phyloP scores from a whole-genome alignment of 2,329 filamentous ascomycete species.

The Clonostachys solani region DNA sequence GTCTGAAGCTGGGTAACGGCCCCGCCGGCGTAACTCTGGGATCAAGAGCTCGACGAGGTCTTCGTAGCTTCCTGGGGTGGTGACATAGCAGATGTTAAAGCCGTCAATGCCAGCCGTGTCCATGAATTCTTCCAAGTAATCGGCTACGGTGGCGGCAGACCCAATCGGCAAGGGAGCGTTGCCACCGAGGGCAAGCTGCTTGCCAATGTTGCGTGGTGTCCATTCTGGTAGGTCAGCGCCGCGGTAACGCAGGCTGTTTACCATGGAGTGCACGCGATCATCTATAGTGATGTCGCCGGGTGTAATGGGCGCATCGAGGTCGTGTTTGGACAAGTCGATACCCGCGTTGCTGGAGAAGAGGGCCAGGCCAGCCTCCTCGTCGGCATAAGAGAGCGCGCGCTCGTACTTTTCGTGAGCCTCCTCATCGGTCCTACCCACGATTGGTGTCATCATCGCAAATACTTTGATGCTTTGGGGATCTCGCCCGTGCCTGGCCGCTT shows the following conservation, averaged over 20 bases:
- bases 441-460: not conserved
- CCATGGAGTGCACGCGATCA: not conserved
- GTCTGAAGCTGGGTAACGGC: too few relatives aligned
- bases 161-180: not conserved
- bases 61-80: conserved; percentile 4
- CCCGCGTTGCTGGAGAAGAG: not conserved
- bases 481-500: too few relatives aligned
- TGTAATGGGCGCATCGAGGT: too few relatives aligned
- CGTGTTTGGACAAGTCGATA: not conserved
- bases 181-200: conserved; percentile 20
- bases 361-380: not conserved
- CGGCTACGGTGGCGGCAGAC: conserved; percentile 1
- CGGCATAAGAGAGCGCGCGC: not conserved
- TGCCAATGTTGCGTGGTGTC: not conserved
- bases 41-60: conserved; percentile 7
- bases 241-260: not conserved
- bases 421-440: not conserved
- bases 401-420: not conserved
- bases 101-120: conserved; percentile 8
- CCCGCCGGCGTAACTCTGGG: conserved; percentile 24
- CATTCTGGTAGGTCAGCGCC: not conserved
- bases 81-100: conserved; percentile 8
- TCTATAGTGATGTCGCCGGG: too few relatives aligned
- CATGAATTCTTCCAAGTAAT: conserved; percentile 5
- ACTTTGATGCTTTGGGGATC: not conserved